A percentile compares a stretch with the other conserved stretches of the same genome.
Conservation (phyloP, 768 basidiomycete species). For the Lentinula guzmanii region DNA sequence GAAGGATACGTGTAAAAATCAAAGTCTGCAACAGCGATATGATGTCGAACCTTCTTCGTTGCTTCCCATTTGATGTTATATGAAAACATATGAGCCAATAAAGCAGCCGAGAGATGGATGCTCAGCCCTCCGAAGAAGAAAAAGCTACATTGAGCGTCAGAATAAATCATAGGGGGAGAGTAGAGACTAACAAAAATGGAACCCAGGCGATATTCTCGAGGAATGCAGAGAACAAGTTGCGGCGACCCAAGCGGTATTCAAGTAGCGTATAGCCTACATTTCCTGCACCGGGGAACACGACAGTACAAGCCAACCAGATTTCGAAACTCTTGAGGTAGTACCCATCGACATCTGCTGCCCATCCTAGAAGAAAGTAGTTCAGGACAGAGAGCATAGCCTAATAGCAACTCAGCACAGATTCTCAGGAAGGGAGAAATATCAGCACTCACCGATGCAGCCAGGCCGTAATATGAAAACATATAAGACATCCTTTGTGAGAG, state of each 20-base stretch:
- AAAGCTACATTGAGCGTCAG: slow-evolving; percentile 36
- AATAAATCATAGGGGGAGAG: background rate
- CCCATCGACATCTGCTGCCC: slow-evolving; percentile 56
- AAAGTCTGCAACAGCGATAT: slow-evolving; percentile 2
- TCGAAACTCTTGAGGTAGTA: slow-evolving; percentile 71
- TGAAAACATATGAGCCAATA: slow-evolving; percentile 67
- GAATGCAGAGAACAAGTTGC: slow-evolving; percentile 41
- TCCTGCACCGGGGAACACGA: slow-evolving; percentile 65
- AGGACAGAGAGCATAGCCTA: slow-evolving; percentile 55
- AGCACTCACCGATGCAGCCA: slow-evolving; percentile 6
- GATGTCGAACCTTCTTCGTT: slow-evolving; percentile 50
- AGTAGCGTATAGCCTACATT: slow-evolving; percentile 64
- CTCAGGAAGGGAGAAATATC: background rate
- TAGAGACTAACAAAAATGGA: slow-evolving; percentile 63
- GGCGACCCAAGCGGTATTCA: slow-evolving; percentile 61
- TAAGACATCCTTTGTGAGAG: slow-evolving; percentile 39
- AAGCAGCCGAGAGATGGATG: slow-evolving; percentile 58
- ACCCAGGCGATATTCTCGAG: slow-evolving; percentile 61
- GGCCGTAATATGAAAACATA: slow-evolving; percentile 43
- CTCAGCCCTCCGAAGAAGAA: slow-evolving; percentile 77
- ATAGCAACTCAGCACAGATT: slow-evolving; percentile 52
- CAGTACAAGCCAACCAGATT: slow-evolving; percentile 67
- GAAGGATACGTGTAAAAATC: background rate
- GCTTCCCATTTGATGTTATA: slow-evolving; percentile 78
- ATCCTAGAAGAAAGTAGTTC: slow-evolving; percentile 68